Evolutionary conservation across 305 asterid genomes (phyloP).

Genomic region (Fraxinus paxiana): DNA sequence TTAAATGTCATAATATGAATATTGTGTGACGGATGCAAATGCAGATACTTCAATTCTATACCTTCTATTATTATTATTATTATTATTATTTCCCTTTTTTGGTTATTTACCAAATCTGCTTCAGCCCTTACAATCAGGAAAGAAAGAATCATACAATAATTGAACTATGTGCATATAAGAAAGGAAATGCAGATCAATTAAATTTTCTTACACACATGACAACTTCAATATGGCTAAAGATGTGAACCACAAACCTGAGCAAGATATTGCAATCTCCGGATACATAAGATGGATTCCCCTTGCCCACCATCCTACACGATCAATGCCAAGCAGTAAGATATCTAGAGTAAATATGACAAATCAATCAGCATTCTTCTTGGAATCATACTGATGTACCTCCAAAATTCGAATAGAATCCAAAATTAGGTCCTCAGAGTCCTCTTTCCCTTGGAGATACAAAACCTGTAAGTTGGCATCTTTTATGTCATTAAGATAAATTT

Average conservation of each 20-base stretch:
- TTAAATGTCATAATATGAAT: not conserved
- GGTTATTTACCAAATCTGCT: not conserved
- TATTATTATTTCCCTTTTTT: not conserved
- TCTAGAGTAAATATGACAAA: constrained; percentile 12
- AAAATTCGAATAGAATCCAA: constrained; percentile 63
- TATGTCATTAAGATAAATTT: constrained; percentile 11
- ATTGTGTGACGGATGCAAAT: not conserved
- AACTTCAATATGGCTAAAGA: constrained; percentile 11
- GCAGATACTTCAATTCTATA: constrained; percentile 8
- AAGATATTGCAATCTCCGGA: constrained; percentile 74
- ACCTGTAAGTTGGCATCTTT: constrained; percentile 47
- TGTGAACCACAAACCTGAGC: constrained; percentile 57
- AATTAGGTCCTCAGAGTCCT: constrained; percentile 69
- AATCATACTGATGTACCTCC: constrained; percentile 52
- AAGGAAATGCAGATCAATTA: not conserved
- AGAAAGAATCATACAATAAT: not conserved
- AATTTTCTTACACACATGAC: constrained; percentile 10
- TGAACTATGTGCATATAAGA: constrained; percentile 2
- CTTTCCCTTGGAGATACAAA: constrained; percentile 64
- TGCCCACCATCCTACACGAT: constrained; percentile 63
- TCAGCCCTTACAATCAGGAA: not conserved
- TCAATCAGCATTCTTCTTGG: constrained; percentile 16
- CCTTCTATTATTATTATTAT: not conserved
- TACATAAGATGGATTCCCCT: constrained; percentile 58
- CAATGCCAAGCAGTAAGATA: constrained; percentile 25